Evolutionary conservation across 192 early-diverging fungal genomes (phyloP), one percentile per base, ranked within the genome.

Genomic region (Allomyces javanicus): DNA sequence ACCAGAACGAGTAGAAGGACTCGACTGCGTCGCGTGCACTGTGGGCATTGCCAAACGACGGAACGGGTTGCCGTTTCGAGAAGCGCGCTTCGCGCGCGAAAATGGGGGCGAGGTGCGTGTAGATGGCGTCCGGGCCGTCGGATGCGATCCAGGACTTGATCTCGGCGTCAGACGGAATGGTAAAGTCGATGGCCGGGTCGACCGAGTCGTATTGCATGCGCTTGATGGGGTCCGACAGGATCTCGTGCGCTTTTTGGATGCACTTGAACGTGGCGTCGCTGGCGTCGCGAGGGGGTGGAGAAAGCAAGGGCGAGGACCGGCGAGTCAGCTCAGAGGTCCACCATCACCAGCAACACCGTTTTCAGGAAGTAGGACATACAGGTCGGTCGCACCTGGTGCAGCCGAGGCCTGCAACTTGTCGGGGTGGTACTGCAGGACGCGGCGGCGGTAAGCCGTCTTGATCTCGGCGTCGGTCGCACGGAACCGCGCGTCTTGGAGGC

Each of bases 191-290:
- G 22, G 77, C 78, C 12, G 84, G 85, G 69, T 92, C 90, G 9
- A 84, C 79, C 4, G 87, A 89, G 75, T 92, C 90, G 73, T 82
- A 92, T 65, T 89, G 83, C 26, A 80, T 72, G 64, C 90, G 79
- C 69, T 83, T 85, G 40, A 72, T 65, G 5, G 80, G 80, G 65
- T 92, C 86, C 23, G 74, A 79, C 24, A 92, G 71, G 45, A 86
- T 72, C 70, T 89, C 89, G 73, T 85, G 87, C 0, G 90, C 86
- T 25, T 66, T 73, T 66, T 90, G 87, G 22, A 89, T 73, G 62
- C 89, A 91, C 70, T 92, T 90, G 81, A 91, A 92, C 68, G 88
- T 87, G 3, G 72, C 89, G 69, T 87, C 80, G 62, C 73, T 75
- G 9, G 65, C 24, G 23, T 65, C 66, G 63, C 64, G 68, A n/a